phyloP scores from a whole-genome alignment of 192 early-diverging fungal species.

The Coemansia erecta region DNA sequence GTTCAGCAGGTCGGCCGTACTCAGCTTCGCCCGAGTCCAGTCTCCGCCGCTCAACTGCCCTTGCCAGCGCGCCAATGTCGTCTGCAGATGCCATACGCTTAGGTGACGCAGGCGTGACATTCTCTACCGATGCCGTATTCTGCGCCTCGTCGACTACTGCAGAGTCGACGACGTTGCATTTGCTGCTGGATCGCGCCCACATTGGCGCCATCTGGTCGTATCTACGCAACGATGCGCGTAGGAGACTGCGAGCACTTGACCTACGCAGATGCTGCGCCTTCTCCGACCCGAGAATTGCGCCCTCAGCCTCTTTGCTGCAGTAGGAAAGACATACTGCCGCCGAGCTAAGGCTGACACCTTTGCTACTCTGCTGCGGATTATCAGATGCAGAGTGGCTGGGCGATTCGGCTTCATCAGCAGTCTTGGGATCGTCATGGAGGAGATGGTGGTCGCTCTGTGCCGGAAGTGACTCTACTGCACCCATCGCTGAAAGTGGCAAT shows the following conservation, averaged over 20 bases:
- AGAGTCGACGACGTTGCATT: not conserved
- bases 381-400: not conserved
- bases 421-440: constrained; percentile 9
- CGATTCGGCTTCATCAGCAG: constrained; percentile 3
- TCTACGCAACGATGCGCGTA: constrained; percentile 2
- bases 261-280: not conserved
- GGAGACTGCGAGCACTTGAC: not conserved
- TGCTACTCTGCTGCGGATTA: not conserved
- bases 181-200: not conserved
- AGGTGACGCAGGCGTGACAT: not conserved
- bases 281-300: not conserved
- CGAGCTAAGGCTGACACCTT: not conserved
- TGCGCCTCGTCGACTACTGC: not conserved
- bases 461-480: constrained; percentile 40
- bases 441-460: constrained; percentile 15
- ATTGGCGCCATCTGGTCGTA: constrained; percentile 3
- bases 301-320: not conserved
- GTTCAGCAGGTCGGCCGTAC: no score
- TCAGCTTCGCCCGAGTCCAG: not conserved
- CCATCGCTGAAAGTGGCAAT: constrained; percentile 14
- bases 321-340: not conserved
- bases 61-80: constrained; percentile 1
- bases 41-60: not conserved
- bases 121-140: not conserved
- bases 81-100: constrained; percentile 10